phyloP scores from a whole-genome alignment of 345 rosid species.

The Kernera saxatilis region DNA sequence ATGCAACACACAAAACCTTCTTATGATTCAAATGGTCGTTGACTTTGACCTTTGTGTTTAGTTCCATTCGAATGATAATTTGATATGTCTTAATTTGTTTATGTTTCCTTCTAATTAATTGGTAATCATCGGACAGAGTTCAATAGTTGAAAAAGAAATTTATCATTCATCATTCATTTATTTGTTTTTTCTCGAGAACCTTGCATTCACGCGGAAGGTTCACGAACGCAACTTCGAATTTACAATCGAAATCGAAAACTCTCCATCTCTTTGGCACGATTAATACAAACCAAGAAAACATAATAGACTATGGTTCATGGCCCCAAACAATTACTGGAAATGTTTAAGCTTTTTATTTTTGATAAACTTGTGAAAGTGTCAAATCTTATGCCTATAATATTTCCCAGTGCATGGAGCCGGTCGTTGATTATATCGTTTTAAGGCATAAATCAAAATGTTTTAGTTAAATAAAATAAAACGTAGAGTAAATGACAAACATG shows the following conservation, averaged over 20 bases:
- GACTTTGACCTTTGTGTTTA: slow-evolving; percentile 13
- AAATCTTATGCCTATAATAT: too few relatives aligned
- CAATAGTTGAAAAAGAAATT: background rate
- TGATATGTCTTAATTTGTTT: slow-evolving; percentile 1
- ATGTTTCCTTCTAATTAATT: background rate
- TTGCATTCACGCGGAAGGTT: background rate
- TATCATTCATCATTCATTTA: background rate
- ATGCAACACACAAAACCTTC: slow-evolving; percentile 1
- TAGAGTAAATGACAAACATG: too few relatives aligned
- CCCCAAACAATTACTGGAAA: too few relatives aligned
- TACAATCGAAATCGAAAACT: background rate
- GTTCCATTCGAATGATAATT: background rate
- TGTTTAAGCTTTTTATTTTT: too few relatives aligned
- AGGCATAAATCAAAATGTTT: too few relatives aligned
- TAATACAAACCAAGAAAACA: background rate
- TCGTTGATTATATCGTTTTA: too few relatives aligned
- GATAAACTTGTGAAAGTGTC: too few relatives aligned
- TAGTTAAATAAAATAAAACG: too few relatives aligned
- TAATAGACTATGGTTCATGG: too few relatives aligned
- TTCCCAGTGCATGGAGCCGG: too few relatives aligned
- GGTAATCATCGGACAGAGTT: background rate
- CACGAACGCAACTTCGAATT: background rate
- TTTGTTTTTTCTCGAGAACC: background rate
- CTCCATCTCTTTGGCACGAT: background rate
- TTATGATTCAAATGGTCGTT: background rate